Conservation (phyloP, 108 stramenopile genomes). For the Nitzschia putrida region DNA sequence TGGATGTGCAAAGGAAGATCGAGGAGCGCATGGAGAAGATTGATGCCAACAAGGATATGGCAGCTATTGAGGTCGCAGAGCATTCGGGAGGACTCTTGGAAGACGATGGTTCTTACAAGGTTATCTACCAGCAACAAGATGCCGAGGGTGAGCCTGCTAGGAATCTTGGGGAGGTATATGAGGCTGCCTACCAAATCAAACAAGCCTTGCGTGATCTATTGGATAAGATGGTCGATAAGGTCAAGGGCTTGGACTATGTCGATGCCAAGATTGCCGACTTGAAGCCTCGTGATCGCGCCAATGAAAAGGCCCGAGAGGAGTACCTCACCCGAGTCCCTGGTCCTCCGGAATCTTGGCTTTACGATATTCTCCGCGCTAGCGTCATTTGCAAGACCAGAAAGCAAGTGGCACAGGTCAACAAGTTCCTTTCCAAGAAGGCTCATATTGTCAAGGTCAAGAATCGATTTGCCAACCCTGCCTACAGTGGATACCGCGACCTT, state of each 20-base stretch:
- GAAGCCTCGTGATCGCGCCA: slow-evolving; percentile 43
- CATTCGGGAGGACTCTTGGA: slow-evolving; percentile 37
- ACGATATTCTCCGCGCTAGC: slow-evolving; percentile 40
- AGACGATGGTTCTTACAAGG: slow-evolving; percentile 31
- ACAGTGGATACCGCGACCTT: slow-evolving; percentile 44
- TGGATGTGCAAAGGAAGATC: slow-evolving; percentile 42
- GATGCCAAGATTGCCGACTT: slow-evolving; percentile 42
- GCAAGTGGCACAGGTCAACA: slow-evolving; percentile 39
- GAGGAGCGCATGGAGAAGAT: slow-evolving; percentile 43
- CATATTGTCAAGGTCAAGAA: slow-evolving; percentile 48
- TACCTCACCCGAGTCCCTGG: slow-evolving; percentile 37
- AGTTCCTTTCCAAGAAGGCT: slow-evolving; percentile 39
- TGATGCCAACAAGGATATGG: slow-evolving; percentile 26
- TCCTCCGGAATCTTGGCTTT: slow-evolving; percentile 41
- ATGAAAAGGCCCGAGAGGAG: slow-evolving; percentile 42
- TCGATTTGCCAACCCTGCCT: slow-evolving; percentile 37
- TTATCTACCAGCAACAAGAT: slow-evolving; percentile 42
- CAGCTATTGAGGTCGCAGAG: slow-evolving; percentile 29
- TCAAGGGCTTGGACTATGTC: slow-evolving; percentile 46
- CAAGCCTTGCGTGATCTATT: slow-evolving; percentile 37
- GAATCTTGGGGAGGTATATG: slow-evolving; percentile 44
- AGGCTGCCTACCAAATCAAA: slow-evolving; percentile 48
- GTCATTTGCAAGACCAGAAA: slow-evolving; percentile 45
- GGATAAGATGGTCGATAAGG: slow-evolving; percentile 45
- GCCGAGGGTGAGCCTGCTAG: slow-evolving; percentile 40